A percentile compares a stretch with the other conserved stretches of the same genome.
Evolutionary conservation across 2,329 filamentous ascomycete species (phyloP).

Genomic region (Epichloe brachyelytri): DNA sequence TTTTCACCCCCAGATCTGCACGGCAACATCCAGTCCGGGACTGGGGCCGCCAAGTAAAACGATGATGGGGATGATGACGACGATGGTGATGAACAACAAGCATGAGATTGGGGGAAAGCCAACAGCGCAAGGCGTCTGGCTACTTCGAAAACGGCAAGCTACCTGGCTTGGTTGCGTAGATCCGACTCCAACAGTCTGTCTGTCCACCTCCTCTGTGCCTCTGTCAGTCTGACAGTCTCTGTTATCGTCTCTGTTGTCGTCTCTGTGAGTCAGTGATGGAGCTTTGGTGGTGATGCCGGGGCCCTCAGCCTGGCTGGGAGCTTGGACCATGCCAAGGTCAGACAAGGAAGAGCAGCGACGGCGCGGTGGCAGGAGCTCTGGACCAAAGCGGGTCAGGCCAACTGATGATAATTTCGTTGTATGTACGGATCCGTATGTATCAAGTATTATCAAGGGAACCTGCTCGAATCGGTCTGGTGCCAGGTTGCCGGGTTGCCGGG

Average conservation of each 20-base stretch:
- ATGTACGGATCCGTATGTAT: no score
- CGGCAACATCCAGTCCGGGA: background rate
- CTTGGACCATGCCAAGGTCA: background rate
- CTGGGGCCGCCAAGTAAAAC: background rate
- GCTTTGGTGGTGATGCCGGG: background rate
- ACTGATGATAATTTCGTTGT: background rate
- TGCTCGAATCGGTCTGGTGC: background rate
- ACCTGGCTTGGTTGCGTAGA: no score
- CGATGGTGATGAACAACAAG: background rate
- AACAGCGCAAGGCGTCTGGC: background rate
- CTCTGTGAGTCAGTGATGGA: background rate
- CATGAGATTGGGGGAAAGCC: background rate
- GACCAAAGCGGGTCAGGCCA: background rate
- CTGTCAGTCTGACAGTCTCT: background rate
- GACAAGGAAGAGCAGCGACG: background rate
- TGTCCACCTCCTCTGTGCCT: background rate
- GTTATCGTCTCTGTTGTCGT: no score
- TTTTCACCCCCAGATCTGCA: background rate
- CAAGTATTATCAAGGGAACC: no score
- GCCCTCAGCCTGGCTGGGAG: background rate
- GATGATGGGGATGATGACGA: background rate
- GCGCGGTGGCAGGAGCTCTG: background rate
- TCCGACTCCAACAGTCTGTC: no score
- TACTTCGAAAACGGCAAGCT: no score
- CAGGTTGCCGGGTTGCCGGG: background rate